Conservation (phyloP, 768 basidiomycete species). For the Pleurotus djamor region DNA sequence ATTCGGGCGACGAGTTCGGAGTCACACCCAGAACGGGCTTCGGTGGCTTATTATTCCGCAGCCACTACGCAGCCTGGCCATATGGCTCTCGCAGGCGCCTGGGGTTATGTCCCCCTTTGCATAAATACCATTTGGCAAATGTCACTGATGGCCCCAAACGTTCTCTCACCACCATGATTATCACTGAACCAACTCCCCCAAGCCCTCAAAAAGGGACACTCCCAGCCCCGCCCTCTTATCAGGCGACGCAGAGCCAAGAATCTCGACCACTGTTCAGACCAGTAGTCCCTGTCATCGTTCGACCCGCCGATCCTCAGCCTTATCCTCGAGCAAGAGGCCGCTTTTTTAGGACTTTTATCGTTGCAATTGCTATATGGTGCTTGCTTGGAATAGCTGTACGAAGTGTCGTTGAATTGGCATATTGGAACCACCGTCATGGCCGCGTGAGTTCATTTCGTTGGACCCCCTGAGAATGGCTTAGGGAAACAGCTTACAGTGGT, state of each 20-base stretch:
- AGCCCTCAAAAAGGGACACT: not conserved
- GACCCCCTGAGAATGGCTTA: not conserved
- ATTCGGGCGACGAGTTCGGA: not conserved
- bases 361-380: slow-evolving; percentile 4
- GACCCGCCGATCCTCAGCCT: not conserved
- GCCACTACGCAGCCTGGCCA: slow-evolving; percentile 3
- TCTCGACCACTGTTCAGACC: not conserved
- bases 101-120: not conserved
- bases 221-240: not conserved
- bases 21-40: not conserved
- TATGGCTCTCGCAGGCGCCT: not conserved
- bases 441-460: not conserved
- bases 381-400: not conserved
- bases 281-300: not conserved
- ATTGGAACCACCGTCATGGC: slow-evolving; percentile 3
- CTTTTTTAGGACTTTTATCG: slow-evolving; percentile 2
- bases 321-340: not conserved
- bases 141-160: not conserved
- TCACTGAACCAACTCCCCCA: not conserved
- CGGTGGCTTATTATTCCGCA: not conserved
- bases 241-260: not conserved
- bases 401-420: slow-evolving; percentile 3
- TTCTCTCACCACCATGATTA: not conserved
- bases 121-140: not conserved
- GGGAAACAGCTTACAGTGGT: not conserved